These are phyloP conservation scores for Salvia splendens DNA, from an alignment of 257 asterid species.

Conservation along the genomic window DNA sequence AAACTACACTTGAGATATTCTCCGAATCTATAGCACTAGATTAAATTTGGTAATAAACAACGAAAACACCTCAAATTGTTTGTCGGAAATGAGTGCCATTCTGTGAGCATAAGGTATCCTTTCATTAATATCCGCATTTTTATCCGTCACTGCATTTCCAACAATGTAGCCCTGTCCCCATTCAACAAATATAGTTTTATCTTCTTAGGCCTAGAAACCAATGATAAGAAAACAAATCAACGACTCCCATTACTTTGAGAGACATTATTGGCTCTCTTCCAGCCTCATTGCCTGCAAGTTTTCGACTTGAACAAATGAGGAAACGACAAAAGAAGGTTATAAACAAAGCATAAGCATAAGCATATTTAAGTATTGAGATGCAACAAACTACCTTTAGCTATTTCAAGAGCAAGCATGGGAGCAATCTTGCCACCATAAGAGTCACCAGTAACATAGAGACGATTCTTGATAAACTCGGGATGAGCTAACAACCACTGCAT, in stretches of 20 bases:
- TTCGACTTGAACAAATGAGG: not conserved
- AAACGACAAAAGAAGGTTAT: no score
- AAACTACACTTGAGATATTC: not conserved
- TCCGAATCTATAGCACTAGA: not conserved
- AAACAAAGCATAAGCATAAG: no score
- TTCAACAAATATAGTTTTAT: not conserved
- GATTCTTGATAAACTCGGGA: conserved; percentile 43
- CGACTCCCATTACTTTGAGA: conserved; percentile 37
- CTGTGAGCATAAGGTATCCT: conserved; percentile 49
- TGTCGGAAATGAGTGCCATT: conserved; percentile 53
- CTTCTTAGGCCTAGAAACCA: not conserved
- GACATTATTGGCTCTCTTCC: conserved; percentile 43
- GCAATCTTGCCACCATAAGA: conserved; percentile 55
- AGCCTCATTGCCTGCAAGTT: conserved; percentile 47
- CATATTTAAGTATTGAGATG: not conserved
- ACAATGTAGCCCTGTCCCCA: conserved; percentile 45
- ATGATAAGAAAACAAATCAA: not conserved
- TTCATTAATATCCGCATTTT: conserved; percentile 27
- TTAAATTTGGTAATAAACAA: not conserved
- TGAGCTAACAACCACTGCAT: conserved; percentile 52
- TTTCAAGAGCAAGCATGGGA: conserved; percentile 40
- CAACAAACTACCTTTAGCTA: no score
- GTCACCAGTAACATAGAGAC: conserved; percentile 49
- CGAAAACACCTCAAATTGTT: conserved; percentile 41
- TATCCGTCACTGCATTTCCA: conserved; percentile 38